These are phyloP conservation scores for Metarhizium robertsii DNA, from an alignment of 2,329 filamentous ascomycete genomes.

Conservation along the genomic window DNA sequence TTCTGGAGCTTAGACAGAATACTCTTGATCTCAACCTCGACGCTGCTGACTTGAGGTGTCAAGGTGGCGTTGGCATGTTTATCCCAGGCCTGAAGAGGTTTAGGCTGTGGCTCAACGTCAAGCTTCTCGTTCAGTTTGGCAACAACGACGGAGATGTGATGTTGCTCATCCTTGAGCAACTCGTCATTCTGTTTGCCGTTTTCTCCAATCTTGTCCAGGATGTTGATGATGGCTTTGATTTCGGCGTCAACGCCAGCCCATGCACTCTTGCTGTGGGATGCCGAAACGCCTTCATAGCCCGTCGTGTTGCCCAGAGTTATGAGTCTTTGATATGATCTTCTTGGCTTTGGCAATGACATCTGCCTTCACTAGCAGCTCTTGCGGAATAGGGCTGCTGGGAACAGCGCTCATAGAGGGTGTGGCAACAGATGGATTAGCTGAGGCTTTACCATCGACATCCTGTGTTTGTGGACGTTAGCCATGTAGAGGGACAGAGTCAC, in stretches of 20 bases:
- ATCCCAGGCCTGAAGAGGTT: not conserved
- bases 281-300: no score
- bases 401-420: not conserved
- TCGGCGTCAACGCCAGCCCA: not conserved
- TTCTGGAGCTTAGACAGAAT: not conserved
- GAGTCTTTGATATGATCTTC: not conserved
- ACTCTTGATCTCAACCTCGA: not conserved
- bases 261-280: no score
- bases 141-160: not conserved
- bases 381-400: not conserved
- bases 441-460: not conserved
- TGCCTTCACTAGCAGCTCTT: not conserved
- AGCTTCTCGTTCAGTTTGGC: not conserved
- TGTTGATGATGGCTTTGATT: not conserved
- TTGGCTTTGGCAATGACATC: not conserved
- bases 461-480: not conserved
- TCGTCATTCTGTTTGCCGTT: not conserved
- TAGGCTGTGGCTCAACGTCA: no score
- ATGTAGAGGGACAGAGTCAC: not conserved
- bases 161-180: not conserved
- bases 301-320: not conserved
- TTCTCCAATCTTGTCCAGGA: not conserved
- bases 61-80: not conserved
- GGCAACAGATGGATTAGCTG: not conserved
- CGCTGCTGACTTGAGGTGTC: not conserved